phyloP scores from a whole-genome alignment of 306 rosid genomes.

The Hippophae tibetana region DNA sequence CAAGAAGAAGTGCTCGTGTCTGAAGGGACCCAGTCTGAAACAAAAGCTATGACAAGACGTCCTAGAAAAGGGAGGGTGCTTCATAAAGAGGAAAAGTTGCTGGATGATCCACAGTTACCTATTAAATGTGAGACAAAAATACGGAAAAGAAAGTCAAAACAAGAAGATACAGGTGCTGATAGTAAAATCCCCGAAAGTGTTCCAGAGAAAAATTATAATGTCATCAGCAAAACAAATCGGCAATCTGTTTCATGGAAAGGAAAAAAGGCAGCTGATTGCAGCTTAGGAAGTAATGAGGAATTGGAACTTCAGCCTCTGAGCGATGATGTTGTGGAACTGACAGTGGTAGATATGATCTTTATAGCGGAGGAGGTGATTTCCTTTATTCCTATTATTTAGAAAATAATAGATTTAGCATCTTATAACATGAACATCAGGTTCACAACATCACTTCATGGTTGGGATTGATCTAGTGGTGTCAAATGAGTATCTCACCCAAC shows the following conservation, averaged over 20 bases:
- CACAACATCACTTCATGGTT: not conserved
- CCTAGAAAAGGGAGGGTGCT: conserved; percentile 12
- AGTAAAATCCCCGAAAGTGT: conserved; percentile 11
- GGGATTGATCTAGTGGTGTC: too few relatives aligned
- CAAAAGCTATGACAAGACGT: conserved; percentile 7
- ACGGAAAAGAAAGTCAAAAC: conserved; percentile 19
- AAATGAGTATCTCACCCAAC: too few relatives aligned
- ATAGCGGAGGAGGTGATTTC: conserved; percentile 67
- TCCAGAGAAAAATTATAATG: conserved; percentile 25
- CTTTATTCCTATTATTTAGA: conserved; percentile 8
- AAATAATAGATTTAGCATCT: not conserved
- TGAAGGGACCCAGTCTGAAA: conserved; percentile 10
- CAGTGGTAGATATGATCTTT: conserved; percentile 56
- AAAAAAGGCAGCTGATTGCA: conserved; percentile 19
- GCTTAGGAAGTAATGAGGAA: conserved; percentile 18
- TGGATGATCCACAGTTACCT: conserved; percentile 22
- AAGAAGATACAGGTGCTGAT: conserved; percentile 19
- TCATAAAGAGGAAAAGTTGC: conserved; percentile 20
- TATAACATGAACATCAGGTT: conserved; percentile 9
- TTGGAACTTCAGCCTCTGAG: conserved; percentile 21
- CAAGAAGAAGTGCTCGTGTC: conserved; percentile 16
- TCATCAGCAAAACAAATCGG: conserved; percentile 14
- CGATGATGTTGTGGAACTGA: conserved; percentile 47
- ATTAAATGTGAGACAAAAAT: conserved; percentile 28
- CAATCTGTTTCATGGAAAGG: conserved; percentile 23